Percentiles rank a stretch among this genome's conserved stretches.
Evolutionary conservation across 768 basidiomycete genomes (phyloP).

Genomic region (Phylloporus sp.): DNA sequence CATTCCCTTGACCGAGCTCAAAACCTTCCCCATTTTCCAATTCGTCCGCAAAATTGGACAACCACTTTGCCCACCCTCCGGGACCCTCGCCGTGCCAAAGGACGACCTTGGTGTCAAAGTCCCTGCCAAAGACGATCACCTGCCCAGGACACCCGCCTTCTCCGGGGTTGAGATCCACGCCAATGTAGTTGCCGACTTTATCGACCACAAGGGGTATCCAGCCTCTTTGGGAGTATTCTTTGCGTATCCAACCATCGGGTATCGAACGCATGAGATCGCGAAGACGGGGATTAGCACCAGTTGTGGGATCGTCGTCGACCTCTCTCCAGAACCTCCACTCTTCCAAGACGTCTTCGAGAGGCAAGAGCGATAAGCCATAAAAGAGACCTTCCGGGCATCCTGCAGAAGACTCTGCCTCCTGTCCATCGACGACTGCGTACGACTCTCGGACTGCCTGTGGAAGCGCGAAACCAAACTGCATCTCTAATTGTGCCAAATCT

Average conservation of each 20-base stretch:
- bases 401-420: constrained; percentile 85
- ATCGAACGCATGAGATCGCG: constrained; percentile 80
- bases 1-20: constrained; percentile 57
- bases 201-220: constrained; percentile 97
- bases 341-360: constrained; percentile 87
- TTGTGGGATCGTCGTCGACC: constrained; percentile 82
- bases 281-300: constrained; percentile 73
- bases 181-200: constrained; percentile 93
- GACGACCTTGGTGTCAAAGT: constrained; percentile 97
- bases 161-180: constrained; percentile 87
- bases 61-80: constrained; percentile 93
- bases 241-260: constrained; percentile 84
- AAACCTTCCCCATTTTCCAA: constrained; percentile 86
- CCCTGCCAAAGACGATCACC: constrained; percentile 97
- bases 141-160: constrained; percentile 77
- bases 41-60: constrained; percentile 87
- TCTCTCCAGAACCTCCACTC: constrained; percentile 98
- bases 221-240: constrained; percentile 87
- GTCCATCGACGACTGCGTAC: constrained; percentile 84
- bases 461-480: constrained; percentile 77
- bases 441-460: constrained; percentile 89
- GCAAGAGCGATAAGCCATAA: constrained; percentile 90
- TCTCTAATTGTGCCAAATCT: constrained; percentile 77
- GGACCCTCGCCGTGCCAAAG: constrained; percentile 88
- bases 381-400: constrained; percentile 89